Percentiles rank a stretch among this genome's conserved stretches.
These are phyloP conservation scores for Epicoccum sorghinum DNA, from an alignment of 2,329 filamentous ascomycete genomes.

Conservation along the genomic window DNA sequence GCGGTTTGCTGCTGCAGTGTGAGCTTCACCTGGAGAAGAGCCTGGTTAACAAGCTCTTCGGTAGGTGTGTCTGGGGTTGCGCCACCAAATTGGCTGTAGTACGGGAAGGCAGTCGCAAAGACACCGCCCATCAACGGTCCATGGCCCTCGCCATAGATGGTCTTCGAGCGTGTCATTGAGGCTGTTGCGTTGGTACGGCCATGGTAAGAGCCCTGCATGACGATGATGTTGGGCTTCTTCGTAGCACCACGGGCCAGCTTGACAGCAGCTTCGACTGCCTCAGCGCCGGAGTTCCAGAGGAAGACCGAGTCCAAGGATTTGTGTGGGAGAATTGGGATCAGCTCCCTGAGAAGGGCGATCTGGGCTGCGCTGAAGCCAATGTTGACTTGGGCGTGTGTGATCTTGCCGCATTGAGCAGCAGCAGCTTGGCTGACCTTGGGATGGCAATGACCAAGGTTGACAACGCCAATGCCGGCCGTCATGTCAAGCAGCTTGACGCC, in stretches of 20 bases:
- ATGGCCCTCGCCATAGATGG: constrained; percentile 39
- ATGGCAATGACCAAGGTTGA: constrained; percentile 40
- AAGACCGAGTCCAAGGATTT: constrained; percentile 37
- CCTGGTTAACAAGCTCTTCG: constrained; percentile 32
- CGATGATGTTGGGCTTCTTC: constrained; percentile 41
- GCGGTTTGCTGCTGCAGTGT: constrained; percentile 36
- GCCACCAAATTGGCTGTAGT: constrained; percentile 37
- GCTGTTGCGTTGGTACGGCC: constrained; percentile 39
- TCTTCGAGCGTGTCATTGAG: constrained; percentile 40
- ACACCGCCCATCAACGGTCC: constrained; percentile 40
- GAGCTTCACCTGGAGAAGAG: constrained; percentile 35
- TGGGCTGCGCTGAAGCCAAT: constrained; percentile 40
- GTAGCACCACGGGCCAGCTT: constrained; percentile 38
- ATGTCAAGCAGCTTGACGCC: constrained; percentile 40
- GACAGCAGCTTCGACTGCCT: constrained; percentile 38
- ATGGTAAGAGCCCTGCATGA: constrained; percentile 42
- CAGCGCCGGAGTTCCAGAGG: constrained; percentile 40
- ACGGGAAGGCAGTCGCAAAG: constrained; percentile 38
- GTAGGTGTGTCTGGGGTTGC: constrained; percentile 31
- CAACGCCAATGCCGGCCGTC: constrained; percentile 38
- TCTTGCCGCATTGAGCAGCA: constrained; percentile 38
- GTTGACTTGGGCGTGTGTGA: constrained; percentile 40
- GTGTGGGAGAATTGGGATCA: constrained; percentile 38
- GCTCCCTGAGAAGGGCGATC: constrained; percentile 34
- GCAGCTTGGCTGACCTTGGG: constrained; percentile 39